Percentiles rank a stretch among this genome's conserved stretches.
These are phyloP conservation scores for Chytriomyces sp. DNA, from an alignment of 192 early-diverging fungal species.

Conservation along the genomic window DNA sequence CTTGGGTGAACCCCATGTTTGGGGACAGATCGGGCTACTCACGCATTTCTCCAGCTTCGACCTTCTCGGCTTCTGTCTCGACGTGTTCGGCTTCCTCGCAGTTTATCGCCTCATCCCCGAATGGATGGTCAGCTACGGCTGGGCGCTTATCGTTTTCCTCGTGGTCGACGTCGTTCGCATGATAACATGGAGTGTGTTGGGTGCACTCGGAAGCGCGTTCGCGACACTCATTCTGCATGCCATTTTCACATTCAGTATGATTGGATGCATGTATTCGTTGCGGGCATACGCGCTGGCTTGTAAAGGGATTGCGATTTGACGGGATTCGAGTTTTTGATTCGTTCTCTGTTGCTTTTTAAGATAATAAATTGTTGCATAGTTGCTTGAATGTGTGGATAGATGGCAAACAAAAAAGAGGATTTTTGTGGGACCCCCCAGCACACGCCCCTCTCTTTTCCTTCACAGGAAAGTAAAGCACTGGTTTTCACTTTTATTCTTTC, in stretches of 20 bases:
- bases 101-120: constrained; percentile 23
- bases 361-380: no score
- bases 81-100: constrained; percentile 18
- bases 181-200: constrained; percentile 4
- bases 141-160: constrained; percentile 2
- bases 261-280: constrained; percentile 9
- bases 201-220: neutral
- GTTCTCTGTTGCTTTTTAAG: no score
- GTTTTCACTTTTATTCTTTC: no score
- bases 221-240: constrained; percentile 6
- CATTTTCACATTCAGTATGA: constrained; percentile 11
- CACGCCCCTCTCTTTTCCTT: no score
- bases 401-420: no score
- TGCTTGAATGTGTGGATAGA: no score
- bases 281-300: constrained; percentile 20
- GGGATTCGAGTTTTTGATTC: no score
- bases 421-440: no score
- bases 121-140: constrained; percentile 22
- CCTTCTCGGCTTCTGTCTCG: neutral
- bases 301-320: neutral
- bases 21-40: neutral
- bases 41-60: constrained; percentile 1
- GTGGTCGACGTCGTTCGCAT: neutral
- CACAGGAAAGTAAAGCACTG: no score
- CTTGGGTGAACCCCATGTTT: neutral